These are phyloP conservation scores for Lachnellula occidentalis DNA, from an alignment of 2,329 filamentous ascomycete genomes.

Conservation along the genomic window DNA sequence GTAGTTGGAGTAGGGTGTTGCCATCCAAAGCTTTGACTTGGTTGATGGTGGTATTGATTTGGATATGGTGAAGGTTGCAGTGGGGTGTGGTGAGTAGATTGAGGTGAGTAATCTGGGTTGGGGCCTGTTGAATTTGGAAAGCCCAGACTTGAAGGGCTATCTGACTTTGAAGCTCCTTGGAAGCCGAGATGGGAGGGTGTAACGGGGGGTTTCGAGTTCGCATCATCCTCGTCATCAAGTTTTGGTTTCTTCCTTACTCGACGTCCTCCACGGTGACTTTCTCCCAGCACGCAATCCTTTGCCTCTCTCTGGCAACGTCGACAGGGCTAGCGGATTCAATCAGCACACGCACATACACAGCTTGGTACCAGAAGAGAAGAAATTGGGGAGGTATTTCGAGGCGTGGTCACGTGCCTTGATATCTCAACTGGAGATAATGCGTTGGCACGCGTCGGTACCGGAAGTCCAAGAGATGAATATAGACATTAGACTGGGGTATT, in stretches of 20 bases:
- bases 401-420: background rate
- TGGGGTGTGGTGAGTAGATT: constrained; percentile 5
- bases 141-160: background rate
- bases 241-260: constrained; percentile 30
- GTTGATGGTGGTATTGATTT: constrained; percentile 15
- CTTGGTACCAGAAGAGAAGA: too few species aligned
- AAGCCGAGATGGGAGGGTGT: constrained; percentile 4
- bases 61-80: constrained; percentile 14
- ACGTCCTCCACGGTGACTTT: constrained; percentile 30
- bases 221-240: constrained; percentile 12
- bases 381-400: too few species aligned
- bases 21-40: constrained; percentile 14
- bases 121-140: constrained; percentile 7
- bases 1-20: constrained; percentile 14
- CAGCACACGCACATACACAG: background rate
- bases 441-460: too few species aligned
- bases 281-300: constrained; percentile 29
- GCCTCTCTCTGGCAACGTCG: constrained; percentile 30
- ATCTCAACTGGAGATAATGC: background rate
- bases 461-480: too few species aligned
- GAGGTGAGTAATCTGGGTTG: constrained; percentile 10
- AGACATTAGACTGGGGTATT: too few species aligned
- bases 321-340: constrained; percentile 24
- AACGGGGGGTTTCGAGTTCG: background rate
- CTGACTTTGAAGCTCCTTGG: constrained; percentile 1